Evolutionary conservation across 495 filamentous ascomycete species (phyloP), one percentile per base, ranked within the genome.

Genomic region (Neurospora sp.): DNA sequence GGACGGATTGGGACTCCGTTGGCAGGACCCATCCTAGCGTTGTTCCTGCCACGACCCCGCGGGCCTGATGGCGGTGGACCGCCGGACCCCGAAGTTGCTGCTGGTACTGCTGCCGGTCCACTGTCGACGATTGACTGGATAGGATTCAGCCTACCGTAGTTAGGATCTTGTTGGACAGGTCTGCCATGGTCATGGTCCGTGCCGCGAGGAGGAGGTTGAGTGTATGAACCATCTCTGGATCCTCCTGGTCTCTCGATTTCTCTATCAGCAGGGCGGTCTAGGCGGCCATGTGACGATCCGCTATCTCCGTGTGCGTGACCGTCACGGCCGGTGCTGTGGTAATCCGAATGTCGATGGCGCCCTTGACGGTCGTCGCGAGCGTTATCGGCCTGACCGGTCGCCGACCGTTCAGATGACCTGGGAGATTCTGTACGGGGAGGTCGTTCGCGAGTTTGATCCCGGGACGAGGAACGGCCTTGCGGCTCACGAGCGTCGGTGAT

Each of bases 31-130:
- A 74, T 42, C 40, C 84, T 81, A 69, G 76, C 72, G 8, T 79
- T 76, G 69, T 81, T 82, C 59, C 84, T 81, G 14, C 85, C 83
- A 74, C 84, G 82, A 20, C 87, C 86, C 53, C 91, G 85, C 3
- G 93, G 94, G 1, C 92, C 94, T 35, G 89, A 90, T 1, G 93
- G 93, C 61, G 90, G 87, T 61, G 90, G 89, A 8, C 84, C 77
- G 6, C 53, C 53, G 27, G 53, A 61, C 6, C 53, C 53, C 20
- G 27, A 61, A 35, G 53, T 61, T 35, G 53, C 53, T 31, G 14
- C 53, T 5, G 22, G 53, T 61, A 61, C 53, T 61, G 53, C 27
- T 16, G 53, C 53, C 27, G 76, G 22, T 14, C 76, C 76, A 40
- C 84, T 77, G 17, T 85, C 83, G 2, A 81, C 77, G 68, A 84